Evolutionary conservation across 768 basidiomycete species (phyloP), one percentile per base, ranked within the genome.

Genomic region (Hydnum rufescens): DNA sequence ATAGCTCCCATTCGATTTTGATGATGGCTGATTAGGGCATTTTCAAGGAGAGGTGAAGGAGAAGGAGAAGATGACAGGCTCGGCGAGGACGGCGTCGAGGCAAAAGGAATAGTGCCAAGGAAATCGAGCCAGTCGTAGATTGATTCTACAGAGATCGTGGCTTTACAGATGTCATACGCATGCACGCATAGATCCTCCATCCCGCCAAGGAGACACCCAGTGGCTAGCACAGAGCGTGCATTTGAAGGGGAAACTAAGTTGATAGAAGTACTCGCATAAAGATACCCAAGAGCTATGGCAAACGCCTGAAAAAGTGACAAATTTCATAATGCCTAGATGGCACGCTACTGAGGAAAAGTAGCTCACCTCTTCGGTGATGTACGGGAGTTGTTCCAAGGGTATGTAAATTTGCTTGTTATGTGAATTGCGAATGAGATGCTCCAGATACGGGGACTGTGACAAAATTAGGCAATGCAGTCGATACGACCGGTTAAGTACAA

Each of bases 361-460:
- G 66, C 78, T 55, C 67, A 87, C 87, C 73, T 89, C 84, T 62
- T 78, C 76, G 16, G 82, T 85, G 53, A 90, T 77, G 65, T 84
- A 79, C 48, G 82, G 83, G 59, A 87, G 81, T 55, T 76, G 74
- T 59, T 82, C 78, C 55, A 89, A 68, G 57, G 77, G 74, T 52
- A 88, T 75, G 62, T 79, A 80, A 59, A 90, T 75, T 52, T 75
- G 69, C 70, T 67, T 66, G 30, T 62, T 64, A 77, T 78, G 23
- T 46, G 80, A 78, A 48, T 81, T 83, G 52, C 80, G 82, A 80
- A 93, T 85, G 58, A 87, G 71, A 64, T 88, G 85, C 36, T 81
- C 83, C 61, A 92, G 75, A 66, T 77, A 84, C 32, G 89, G 87
- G 30, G 87, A 89, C 51, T 81, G 80, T 55, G 86, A 84, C 56